Percentiles rank a stretch among this genome's conserved stretches.
Conservation (phyloP, 108 stramenopile genomes). For the Fistulifera solaris region DNA sequence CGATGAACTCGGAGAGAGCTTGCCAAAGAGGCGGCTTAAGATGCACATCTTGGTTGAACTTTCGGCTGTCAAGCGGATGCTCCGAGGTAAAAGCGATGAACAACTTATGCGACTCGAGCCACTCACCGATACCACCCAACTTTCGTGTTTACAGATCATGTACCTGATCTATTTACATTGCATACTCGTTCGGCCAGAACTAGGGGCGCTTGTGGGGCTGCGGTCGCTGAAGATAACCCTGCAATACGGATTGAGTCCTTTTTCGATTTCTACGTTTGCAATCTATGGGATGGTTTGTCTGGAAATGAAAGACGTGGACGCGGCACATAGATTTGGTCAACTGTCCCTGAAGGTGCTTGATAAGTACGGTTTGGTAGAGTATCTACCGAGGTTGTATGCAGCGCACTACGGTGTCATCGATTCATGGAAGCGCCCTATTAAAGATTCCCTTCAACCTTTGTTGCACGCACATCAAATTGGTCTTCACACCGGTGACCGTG, state of each 20-base stretch:
- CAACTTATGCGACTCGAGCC: conserved; percentile 15
- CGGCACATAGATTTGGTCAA: conserved; percentile 29
- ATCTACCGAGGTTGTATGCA: conserved; percentile 15
- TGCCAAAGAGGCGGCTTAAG: conserved; percentile 6
- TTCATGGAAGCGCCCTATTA: conserved; percentile 5
- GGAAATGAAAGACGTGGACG: conserved; percentile 9
- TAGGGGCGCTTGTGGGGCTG: conserved; percentile 17
- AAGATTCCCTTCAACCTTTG: conserved; percentile 13
- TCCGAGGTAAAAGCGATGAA: conserved; percentile 19
- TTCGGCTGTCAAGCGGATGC: conserved; percentile 9
- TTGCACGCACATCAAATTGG: conserved; percentile 17
- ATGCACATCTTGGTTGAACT: conserved; percentile 7
- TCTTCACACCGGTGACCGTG: conserved; percentile 19
- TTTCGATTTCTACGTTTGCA: conserved; percentile 33
- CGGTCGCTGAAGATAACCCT: conserved; percentile 36
- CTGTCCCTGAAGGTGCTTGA: conserved; percentile 25
- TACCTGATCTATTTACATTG: neutral
- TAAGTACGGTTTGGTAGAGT: conserved; percentile 18
- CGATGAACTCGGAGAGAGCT: conserved; percentile 17
- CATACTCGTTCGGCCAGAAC: conserved; percentile 8
- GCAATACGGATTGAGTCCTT: conserved; percentile 19
- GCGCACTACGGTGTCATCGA: conserved; percentile 22
- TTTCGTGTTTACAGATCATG: neutral
- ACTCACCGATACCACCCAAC: conserved; percentile 13
- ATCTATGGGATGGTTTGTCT: conserved; percentile 32